These are phyloP conservation scores for Cornus kousa DNA, from an alignment of 148 eudicot species.

Conservation along the genomic window DNA sequence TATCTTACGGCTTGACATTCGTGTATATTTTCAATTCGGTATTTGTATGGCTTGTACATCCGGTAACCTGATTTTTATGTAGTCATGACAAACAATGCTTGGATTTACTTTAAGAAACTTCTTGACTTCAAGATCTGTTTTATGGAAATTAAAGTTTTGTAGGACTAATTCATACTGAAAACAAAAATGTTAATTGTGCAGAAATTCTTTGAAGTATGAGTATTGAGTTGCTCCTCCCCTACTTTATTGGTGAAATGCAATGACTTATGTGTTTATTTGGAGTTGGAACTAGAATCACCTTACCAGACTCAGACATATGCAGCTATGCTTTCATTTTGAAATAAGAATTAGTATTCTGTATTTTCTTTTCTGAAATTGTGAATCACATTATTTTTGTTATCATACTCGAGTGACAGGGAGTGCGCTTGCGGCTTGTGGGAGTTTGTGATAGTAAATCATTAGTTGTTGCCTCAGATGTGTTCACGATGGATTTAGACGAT, in stretches of 20 bases:
- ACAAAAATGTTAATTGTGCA: no score
- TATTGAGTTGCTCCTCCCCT: not conserved
- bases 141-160: no score
- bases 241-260: not conserved
- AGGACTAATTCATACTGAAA: not conserved
- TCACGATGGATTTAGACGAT: slow-evolving; percentile 74
- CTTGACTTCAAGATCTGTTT: not conserved
- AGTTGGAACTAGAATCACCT: not conserved
- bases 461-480: slow-evolving; percentile 54
- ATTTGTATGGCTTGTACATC: not conserved
- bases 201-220: not conserved
- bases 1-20: not conserved
- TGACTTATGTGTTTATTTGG: not conserved
- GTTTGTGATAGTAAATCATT: slow-evolving; percentile 80
- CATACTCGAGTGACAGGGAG: slow-evolving; percentile 46
- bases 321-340: not conserved
- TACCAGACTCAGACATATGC: not conserved
- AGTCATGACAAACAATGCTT: not conserved
- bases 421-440: slow-evolving; percentile 73
- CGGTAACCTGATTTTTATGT: not conserved
- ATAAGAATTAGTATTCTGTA: not conserved
- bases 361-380: not conserved
- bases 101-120: not conserved
- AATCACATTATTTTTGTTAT: not conserved
- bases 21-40: not conserved